Base-by-base conservation (phyloP, 805 yeast genomes). In the Zygoascus tannicola region DNA sequence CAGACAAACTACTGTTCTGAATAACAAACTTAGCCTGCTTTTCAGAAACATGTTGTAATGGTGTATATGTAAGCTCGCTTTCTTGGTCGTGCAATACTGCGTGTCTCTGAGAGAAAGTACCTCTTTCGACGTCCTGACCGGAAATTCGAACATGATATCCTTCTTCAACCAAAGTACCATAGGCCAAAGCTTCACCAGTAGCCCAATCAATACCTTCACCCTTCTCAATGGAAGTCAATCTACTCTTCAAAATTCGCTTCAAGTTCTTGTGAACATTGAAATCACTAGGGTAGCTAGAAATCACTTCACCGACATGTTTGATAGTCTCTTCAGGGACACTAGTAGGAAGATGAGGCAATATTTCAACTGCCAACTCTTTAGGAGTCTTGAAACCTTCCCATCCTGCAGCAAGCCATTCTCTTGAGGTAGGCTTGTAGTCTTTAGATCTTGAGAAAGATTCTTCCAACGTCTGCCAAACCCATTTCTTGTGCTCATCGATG, bases 61-160 rank as follows among this genome's bases (percentile, higher is more conserved):
- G 97, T 47, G 86, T 81, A 70, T 83, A 80, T 22, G 85, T 79
- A 39, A 70, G 69, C 68, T 88, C 97, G 40, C 84, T 80, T 44
- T 78, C 71, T 72, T 92, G 99, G 68, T 92, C 98, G 66, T 92
- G 98, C 65, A 92, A 74, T 39, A 92, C 97, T 47, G 97, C 90
- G 64, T 92, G 99, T 72, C 99, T 90, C 74, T 92, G 99, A 44
- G 98, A 92, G 77, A 92, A 90, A 34, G 99, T 92, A 74, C 99
- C 99, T 79, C 99, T 87, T 76, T 92, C 98, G 54, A 92, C 97
- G 77, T 92, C 99, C 74, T 92, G 97, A 65, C 99, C 99, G 38
- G 96, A 85, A 41, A 92, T 83, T 74, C 99, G 85, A 48, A 92
- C 94, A 58, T 90, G 95, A 70, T 81, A 83, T 52, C 98, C 98